phyloP scores from a whole-genome alignment of 2,329 filamentous ascomycete genomes.

The Basipetospora chlamydospora region DNA sequence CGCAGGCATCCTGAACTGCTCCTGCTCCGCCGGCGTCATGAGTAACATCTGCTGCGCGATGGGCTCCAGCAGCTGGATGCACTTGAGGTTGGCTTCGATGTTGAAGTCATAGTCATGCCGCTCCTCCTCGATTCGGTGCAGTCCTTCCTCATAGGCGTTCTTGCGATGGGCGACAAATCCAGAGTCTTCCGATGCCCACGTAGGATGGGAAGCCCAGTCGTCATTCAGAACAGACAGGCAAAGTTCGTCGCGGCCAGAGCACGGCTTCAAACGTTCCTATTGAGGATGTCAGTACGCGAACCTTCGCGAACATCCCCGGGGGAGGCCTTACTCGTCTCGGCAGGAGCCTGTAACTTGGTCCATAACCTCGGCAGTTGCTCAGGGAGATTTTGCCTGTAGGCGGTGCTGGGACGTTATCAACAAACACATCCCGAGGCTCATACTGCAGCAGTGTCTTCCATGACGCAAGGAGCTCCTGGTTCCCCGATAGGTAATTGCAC shows the following conservation, averaged over 20 bases:
- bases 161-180: conserved; percentile 96
- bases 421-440: conserved; percentile 59
- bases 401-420: conserved; percentile 63
- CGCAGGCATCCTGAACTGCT: conserved; percentile 62
- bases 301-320: no score
- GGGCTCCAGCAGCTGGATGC: conserved; percentile 89
- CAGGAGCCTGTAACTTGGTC: conserved; percentile 85
- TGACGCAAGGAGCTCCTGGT: conserved; percentile 74
- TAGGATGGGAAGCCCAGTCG: conserved; percentile 96
- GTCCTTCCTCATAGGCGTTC: conserved; percentile 84
- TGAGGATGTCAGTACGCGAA: no score
- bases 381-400: conserved; percentile 76
- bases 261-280: conserved; percentile 73
- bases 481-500: conserved; percentile 72
- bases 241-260: conserved; percentile 86
- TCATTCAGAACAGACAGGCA: conserved; percentile 91
- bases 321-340: conserved; percentile 65
- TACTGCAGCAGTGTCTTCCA: conserved; percentile 76
- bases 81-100: conserved; percentile 87
- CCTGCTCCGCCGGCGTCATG: conserved; percentile 58
- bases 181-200: conserved; percentile 95
- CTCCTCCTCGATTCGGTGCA: conserved; percentile 95
- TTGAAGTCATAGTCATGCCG: conserved; percentile 98
- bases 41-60: conserved; percentile 81
- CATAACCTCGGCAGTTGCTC: conserved; percentile 88